Conservation (phyloP, 306 rosid species). For the Arachis hypogaea region DNA sequence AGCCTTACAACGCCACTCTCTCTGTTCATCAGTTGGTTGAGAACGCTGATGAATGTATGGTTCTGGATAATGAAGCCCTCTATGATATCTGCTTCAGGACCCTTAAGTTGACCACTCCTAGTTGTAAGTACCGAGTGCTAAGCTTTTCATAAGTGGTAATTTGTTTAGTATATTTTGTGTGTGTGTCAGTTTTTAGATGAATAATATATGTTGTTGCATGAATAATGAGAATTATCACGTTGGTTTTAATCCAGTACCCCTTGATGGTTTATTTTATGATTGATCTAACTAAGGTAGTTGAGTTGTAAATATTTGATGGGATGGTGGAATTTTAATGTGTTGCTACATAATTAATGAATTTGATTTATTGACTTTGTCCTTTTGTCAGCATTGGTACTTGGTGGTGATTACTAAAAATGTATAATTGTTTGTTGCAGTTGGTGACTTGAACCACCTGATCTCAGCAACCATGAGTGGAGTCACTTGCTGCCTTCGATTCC, state of each 20-base stretch:
- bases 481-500: slow-evolving; percentile 67
- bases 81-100: slow-evolving; percentile 68
- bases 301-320: too few relatives aligned
- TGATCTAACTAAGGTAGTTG: background rate
- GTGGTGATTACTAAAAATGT: slow-evolving; percentile 8
- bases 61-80: slow-evolving; percentile 60
- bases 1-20: slow-evolving; percentile 67
- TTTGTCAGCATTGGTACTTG: background rate
- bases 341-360: background rate
- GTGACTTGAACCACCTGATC: slow-evolving; percentile 64
- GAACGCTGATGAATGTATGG: slow-evolving; percentile 70
- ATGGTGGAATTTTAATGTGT: background rate
- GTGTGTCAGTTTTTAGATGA: background rate
- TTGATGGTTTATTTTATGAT: background rate
- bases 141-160: background rate
- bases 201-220: background rate
- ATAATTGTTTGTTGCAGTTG: slow-evolving; percentile 49
- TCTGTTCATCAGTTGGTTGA: slow-evolving; percentile 69
- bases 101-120: slow-evolving; percentile 61
- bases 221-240: background rate
- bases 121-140: slow-evolving; percentile 49
- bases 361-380: slow-evolving; percentile 7
- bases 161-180: background rate
- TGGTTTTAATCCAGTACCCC: background rate
- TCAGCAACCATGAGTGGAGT: slow-evolving; percentile 73